These are phyloP conservation scores for Capsella bursapastoris DNA, from an alignment of 345 rosid species.

Conservation along the genomic window DNA sequence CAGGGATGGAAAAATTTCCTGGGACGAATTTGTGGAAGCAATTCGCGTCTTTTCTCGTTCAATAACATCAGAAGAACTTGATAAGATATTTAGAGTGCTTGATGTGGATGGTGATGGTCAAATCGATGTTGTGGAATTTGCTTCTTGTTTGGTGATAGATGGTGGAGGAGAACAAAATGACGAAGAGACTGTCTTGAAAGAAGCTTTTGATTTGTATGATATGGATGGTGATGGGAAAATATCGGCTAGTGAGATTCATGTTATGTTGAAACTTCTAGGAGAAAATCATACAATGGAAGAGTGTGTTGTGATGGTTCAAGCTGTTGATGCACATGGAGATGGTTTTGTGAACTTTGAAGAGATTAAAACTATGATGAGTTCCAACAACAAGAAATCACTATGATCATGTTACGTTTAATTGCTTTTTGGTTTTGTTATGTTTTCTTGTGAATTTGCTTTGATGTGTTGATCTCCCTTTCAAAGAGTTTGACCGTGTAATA, in stretches of 20 bases:
- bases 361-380: conserved; percentile 9
- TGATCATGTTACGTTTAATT: background rate
- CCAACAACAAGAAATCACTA: background rate
- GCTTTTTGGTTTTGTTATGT: background rate
- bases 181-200: background rate
- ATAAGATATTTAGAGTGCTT: conserved; percentile 25
- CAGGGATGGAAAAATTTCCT: conserved; percentile 36
- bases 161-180: background rate
- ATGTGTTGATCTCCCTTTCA: no score
- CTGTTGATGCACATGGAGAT: conserved; percentile 7
- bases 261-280: conserved; percentile 24
- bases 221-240: conserved; percentile 34
- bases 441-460: background rate
- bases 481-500: no score
- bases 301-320: background rate
- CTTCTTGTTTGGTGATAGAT: background rate
- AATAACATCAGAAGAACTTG: conserved; percentile 12
- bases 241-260: conserved; percentile 28
- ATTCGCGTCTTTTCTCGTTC: conserved; percentile 29
- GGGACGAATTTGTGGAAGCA: conserved; percentile 28
- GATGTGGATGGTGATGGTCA: conserved; percentile 23
- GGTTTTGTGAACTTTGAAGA: conserved; percentile 21
- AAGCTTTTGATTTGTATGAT: conserved; percentile 37
- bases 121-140: conserved; percentile 4
- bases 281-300: background rate